Evolutionary conservation across 345 rosid genomes (phyloP).

Genomic region (Erucastrum elatum): DNA sequence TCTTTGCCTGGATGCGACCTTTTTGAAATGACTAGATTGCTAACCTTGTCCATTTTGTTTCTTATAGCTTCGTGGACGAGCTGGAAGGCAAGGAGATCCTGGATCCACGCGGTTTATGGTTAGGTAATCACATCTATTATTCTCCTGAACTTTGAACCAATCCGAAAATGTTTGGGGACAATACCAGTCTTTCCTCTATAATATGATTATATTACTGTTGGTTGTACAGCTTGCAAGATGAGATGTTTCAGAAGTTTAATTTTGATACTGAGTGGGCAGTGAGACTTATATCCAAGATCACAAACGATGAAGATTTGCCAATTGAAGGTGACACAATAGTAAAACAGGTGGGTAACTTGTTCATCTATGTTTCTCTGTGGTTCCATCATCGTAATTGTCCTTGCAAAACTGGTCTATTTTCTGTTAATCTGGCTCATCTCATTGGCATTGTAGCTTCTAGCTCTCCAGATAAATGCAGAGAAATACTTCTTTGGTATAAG

Average conservation of each 20-base stretch:
- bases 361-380: constrained; percentile 12
- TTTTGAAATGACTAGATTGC: neutral
- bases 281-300: constrained; percentile 77
- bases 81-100: constrained; percentile 98
- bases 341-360: constrained; percentile 61
- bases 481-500: constrained; percentile 88
- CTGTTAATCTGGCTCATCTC: constrained; percentile 29
- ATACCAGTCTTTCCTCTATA: neutral
- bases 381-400: constrained; percentile 13
- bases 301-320: constrained; percentile 80
- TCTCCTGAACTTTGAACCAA: constrained; percentile 12
- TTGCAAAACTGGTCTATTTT: neutral
- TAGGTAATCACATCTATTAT: constrained; percentile 53
- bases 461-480: constrained; percentile 87
- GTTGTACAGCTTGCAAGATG: constrained; percentile 86
- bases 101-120: constrained; percentile 97
- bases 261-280: constrained; percentile 96
- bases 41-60: constrained; percentile 6
- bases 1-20: neutral
- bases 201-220: neutral
- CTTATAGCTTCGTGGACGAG: constrained; percentile 91
- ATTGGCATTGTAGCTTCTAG: constrained; percentile 62
- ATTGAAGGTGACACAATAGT: constrained; percentile 86
- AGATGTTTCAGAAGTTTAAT: constrained; percentile 94
- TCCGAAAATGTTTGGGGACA: constrained; percentile 1